Evolutionary conservation across 2,329 filamentous ascomycete species (phyloP).

Genomic region (Paecilomyces sp.): DNA sequence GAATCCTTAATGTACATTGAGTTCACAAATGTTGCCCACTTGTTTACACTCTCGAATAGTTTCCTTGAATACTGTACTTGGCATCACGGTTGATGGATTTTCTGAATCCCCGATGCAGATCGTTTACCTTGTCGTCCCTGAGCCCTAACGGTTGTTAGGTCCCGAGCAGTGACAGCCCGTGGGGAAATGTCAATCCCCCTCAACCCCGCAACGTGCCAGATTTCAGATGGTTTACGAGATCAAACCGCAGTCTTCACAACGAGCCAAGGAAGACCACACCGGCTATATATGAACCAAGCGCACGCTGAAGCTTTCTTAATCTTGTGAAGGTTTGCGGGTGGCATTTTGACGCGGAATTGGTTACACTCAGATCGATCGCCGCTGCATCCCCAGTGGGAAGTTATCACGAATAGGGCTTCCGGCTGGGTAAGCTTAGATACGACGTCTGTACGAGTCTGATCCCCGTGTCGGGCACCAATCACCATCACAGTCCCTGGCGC

Average conservation of each 20-base stretch:
- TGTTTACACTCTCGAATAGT: too few species aligned
- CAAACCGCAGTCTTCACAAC: background rate
- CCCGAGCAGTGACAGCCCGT: background rate
- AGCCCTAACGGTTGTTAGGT: background rate
- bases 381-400: background rate
- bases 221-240: background rate
- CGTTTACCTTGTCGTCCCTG: background rate
- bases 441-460: too few species aligned
- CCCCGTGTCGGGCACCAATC: background rate
- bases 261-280: background rate
- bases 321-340: background rate
- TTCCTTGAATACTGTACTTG: background rate
- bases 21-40: too few species aligned
- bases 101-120: background rate
- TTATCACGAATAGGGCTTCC: background rate
- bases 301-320: background rate
- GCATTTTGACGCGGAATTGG: background rate
- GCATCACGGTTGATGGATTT: background rate
- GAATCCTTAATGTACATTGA: too few species aligned
- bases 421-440: too few species aligned
- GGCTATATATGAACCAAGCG: background rate
- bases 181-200: background rate
- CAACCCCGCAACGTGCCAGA: background rate
- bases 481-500: background rate
- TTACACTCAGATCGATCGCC: background rate